Percentiles rank a stretch among this genome's conserved stretches.
Evolutionary conservation across 441 rosid genomes (phyloP).

Genomic region (Manihot esculenta): DNA sequence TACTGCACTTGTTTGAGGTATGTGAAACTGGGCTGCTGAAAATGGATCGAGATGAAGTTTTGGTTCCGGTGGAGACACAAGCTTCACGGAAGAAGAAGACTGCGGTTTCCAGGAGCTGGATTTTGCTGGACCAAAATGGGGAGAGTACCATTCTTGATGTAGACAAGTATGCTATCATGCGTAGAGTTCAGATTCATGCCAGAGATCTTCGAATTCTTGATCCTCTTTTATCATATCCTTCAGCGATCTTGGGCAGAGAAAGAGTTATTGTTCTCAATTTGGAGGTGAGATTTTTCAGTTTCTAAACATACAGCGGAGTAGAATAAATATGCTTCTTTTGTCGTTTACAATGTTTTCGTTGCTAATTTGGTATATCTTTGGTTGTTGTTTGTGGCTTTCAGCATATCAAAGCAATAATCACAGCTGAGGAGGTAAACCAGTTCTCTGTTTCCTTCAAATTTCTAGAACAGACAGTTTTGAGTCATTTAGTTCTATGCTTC

Average conservation of each 20-base stretch:
- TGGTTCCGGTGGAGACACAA: constrained; percentile 15
- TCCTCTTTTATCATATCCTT: constrained; percentile 88
- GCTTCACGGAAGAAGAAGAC: constrained; percentile 51
- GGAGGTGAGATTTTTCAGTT: constrained; percentile 47
- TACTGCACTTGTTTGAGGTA: not conserved
- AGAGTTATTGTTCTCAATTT: constrained; percentile 90
- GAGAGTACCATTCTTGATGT: constrained; percentile 48
- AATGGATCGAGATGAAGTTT: not conserved
- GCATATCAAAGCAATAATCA: constrained; percentile 96
- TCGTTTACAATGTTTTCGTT: not conserved
- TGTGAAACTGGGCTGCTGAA: not conserved
- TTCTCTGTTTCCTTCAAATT: not conserved
- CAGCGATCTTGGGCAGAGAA: constrained; percentile 92
- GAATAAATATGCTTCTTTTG: not conserved
- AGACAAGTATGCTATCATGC: constrained; percentile 90
- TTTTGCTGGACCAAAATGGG: constrained; percentile 51
- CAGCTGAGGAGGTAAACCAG: constrained; percentile 82
- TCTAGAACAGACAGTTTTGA: no score
- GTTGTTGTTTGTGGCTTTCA: constrained; percentile 27
- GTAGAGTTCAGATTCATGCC: constrained; percentile 92
- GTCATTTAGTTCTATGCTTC: no score
- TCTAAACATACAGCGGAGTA: not conserved
- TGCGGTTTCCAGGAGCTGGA: constrained; percentile 66
- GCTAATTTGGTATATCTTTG: not conserved
- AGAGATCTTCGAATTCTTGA: constrained; percentile 96